These are phyloP conservation scores for Penicillium cinerascens DNA, from an alignment of 495 filamentous ascomycete species.

Conservation along the genomic window DNA sequence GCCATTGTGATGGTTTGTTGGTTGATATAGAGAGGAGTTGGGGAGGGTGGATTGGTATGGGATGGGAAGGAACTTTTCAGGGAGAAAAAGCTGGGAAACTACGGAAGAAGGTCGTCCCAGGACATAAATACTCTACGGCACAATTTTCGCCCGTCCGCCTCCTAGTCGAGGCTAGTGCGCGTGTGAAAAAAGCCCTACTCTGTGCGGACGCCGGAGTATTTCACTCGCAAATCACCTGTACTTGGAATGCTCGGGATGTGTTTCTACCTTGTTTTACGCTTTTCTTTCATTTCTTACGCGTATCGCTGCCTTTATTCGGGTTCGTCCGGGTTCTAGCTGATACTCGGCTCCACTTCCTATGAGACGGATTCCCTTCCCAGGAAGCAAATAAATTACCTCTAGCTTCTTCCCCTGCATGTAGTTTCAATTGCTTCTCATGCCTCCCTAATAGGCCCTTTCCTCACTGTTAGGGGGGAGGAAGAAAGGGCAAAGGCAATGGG, in stretches of 20 bases:
- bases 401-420: neutral
- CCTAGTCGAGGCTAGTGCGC: constrained; percentile 37
- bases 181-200: constrained; percentile 38
- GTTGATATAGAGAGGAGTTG: constrained; percentile 12
- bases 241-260: constrained; percentile 24
- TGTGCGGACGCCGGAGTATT: constrained; percentile 23
- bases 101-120: constrained; percentile 33
- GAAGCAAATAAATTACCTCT: neutral
- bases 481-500: neutral
- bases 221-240: constrained; percentile 13
- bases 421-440: neutral
- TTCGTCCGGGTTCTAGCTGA: constrained; percentile 4
- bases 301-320: constrained; percentile 11
- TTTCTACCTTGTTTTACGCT: constrained; percentile 13
- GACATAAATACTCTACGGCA: constrained; percentile 46
- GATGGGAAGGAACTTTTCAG: constrained; percentile 32
- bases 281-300: constrained; percentile 11
- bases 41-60: constrained; percentile 3
- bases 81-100: constrained; percentile 45
- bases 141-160: constrained; percentile 45
- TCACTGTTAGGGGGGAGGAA: neutral
- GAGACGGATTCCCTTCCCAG: neutral
- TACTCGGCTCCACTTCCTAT: constrained; percentile 1
- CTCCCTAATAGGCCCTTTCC: neutral
- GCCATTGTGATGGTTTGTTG: constrained; percentile 67